These are phyloP conservation scores for Kandelia obovata DNA, from an alignment of 345 rosid species.

Conservation along the genomic window DNA sequence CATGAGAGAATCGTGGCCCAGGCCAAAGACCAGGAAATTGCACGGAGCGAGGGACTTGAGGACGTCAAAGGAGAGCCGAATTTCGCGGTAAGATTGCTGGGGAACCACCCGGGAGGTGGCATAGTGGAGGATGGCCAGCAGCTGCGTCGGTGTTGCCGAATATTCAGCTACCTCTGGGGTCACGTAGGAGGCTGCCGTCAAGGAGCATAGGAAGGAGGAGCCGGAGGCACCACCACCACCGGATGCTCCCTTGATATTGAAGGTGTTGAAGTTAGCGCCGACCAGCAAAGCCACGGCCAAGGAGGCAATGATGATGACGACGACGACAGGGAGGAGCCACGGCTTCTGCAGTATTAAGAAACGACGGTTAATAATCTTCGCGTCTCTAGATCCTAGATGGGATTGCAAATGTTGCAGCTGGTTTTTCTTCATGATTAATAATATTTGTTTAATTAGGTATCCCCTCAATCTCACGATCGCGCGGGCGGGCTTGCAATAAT, in stretches of 20 bases:
- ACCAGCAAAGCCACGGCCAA: not conserved
- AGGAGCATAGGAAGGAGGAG: constrained; percentile 1
- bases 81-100: constrained; percentile 53
- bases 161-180: constrained; percentile 18
- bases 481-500: too few species aligned
- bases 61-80: constrained; percentile 52
- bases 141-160: constrained; percentile 51
- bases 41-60: constrained; percentile 48
- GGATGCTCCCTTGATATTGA: not conserved
- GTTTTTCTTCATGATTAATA: not conserved
- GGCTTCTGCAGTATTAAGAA: not conserved
- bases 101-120: constrained; percentile 59
- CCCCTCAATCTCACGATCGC: too few species aligned
- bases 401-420: not conserved
- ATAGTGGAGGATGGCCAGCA: constrained; percentile 63
- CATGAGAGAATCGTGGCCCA: constrained; percentile 72
- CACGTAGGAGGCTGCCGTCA: not conserved
- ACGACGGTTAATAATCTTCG: not conserved
- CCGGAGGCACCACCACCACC: too few species aligned
- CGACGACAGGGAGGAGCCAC: not conserved
- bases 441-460: too few species aligned
- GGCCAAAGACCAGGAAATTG: constrained; percentile 65
- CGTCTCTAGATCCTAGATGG: not conserved
- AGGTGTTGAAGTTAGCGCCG: not conserved
- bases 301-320: not conserved